Base-by-base conservation (phyloP, 1,284 basidiomycete species). In the Moesziomyces globuligerus region DNA sequence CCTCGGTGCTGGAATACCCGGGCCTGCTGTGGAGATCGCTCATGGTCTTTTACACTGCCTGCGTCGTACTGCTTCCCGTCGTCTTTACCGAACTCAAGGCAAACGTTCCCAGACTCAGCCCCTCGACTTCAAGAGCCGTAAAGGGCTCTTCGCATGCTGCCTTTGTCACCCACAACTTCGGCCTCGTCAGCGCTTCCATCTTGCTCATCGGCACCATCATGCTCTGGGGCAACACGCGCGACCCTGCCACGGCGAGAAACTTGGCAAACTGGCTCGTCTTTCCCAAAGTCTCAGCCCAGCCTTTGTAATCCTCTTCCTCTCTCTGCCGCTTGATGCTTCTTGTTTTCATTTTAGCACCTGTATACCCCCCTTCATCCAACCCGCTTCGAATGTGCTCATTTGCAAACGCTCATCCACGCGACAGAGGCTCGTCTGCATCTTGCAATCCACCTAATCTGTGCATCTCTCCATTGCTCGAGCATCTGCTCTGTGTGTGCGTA, bases 61-160 rank as follows among this genome's bases (percentile, higher is more conserved):
- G 80, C 48, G 57, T 78, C 26, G 80, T 82, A 3, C 55, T 82
- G 37, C 38, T 82, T 11, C 80, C 80, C 3, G 78, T 82, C n/a
- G 74, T 81, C 15, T 75, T 70, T 28, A 78, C 80, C 8, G 80
- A 82, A 61, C 45, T 80, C 46, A 65, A 65, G 45, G 25, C 58
- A n/a, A 81, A 81, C 45, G 40, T 72, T 7, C 69, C 69, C 0
- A 24, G 48, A 8, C 48, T 72, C 25, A 48, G 29, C 25, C 46
- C 60, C 1, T 4, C 56, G 25, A 11, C 41, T 20, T 21, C 36
- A 9, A 47, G n/a, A 11, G 38, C 32, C 20, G 38, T 32, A 3
- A 52, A 48, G 13, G 29, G 48, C 1, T 41, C n/a, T n/a, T n/a
- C 48, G 8, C 50, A 53, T 17, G 41, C 34, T 24, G 59, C 47